Evolutionary conservation across 257 asterid genomes (phyloP).

Genomic region (Capsicum baccatum): DNA sequence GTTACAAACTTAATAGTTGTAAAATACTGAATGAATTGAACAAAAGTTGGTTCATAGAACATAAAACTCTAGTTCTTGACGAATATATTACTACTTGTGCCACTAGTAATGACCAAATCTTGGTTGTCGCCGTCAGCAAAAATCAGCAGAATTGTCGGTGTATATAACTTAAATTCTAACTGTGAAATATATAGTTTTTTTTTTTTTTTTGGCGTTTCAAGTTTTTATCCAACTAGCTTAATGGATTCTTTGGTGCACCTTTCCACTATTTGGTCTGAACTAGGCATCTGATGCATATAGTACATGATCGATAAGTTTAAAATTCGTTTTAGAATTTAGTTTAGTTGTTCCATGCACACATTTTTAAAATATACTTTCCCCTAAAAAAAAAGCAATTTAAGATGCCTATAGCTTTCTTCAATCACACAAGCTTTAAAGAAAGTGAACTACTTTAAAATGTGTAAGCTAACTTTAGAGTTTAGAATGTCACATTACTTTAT

Average conservation of each 20-base stretch:
- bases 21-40: no score
- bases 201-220: background rate
- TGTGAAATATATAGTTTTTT: background rate
- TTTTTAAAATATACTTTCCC: background rate
- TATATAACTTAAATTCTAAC: background rate
- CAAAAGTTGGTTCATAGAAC: background rate
- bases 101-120: no score
- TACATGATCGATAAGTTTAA: background rate
- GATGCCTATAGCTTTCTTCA: background rate
- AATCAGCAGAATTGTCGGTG: no score
- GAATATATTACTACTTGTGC: background rate
- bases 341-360: background rate
- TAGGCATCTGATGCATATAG: slow-evolving; percentile 19
- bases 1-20: no score
- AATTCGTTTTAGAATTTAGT: background rate
- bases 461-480: background rate
- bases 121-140: no score
- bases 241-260: background rate
- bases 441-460: background rate
- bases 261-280: slow-evolving; percentile 1
- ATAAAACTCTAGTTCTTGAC: background rate
- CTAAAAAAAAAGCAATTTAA: background rate
- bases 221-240: background rate
- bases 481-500: background rate
- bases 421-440: slow-evolving; percentile 2